Conservation (phyloP, 2,329 filamentous ascomycete species). For the Coleophoma cylindrospora region DNA sequence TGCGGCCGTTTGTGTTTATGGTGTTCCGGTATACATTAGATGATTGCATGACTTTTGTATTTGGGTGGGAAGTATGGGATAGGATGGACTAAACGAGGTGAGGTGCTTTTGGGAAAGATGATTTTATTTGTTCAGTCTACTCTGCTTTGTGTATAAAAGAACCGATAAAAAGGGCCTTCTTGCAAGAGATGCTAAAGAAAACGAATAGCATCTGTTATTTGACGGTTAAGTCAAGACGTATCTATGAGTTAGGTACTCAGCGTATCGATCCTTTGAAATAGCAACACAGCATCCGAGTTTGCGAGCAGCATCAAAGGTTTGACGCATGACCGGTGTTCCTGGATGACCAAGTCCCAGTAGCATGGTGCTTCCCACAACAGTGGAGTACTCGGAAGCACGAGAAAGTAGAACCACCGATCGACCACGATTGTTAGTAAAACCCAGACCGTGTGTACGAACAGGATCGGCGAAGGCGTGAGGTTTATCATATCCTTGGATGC, state of each 20-base stretch:
- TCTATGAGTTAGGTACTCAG: not conserved
- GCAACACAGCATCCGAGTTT: not conserved
- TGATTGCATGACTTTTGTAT: slow-evolving; percentile 4
- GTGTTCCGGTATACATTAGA: slow-evolving; percentile 70
- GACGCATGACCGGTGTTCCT: not conserved
- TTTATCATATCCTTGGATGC: not conserved
- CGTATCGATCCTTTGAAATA: not conserved
- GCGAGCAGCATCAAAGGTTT: not conserved
- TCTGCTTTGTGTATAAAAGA: no score
- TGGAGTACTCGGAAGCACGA: not conserved
- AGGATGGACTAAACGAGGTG: not conserved
- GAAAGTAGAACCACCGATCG: not conserved
- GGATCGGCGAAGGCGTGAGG: not conserved
- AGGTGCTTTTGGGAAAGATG: no score
- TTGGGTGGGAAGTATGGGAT: not conserved
- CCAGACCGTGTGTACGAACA: not conserved
- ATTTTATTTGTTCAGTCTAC: no score
- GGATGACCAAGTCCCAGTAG: not conserved
- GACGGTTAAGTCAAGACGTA: not conserved
- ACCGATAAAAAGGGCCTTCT: no score
- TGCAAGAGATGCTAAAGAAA: no score
- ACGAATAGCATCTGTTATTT: no score
- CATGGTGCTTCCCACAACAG: not conserved
- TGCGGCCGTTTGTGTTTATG: slow-evolving; percentile 90
- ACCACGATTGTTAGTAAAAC: not conserved